Evolutionary conservation across 192 early-diverging fungal genomes (phyloP).

Genomic region (Backusella westeae): DNA sequence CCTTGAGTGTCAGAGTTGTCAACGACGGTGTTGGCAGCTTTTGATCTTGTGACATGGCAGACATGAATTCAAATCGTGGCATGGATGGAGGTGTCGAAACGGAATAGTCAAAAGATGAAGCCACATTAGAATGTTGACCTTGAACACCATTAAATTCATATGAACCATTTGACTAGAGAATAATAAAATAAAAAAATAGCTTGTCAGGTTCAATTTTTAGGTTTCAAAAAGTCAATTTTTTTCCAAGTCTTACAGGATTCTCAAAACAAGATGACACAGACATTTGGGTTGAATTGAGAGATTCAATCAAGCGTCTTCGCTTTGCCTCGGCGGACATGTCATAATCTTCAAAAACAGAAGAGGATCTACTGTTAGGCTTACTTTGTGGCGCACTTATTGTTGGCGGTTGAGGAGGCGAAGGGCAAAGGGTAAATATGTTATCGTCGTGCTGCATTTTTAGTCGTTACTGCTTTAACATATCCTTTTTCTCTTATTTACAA

Average conservation of each 20-base stretch:
- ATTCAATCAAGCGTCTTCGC: not conserved
- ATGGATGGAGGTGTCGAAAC: not conserved
- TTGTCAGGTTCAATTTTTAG: not conserved
- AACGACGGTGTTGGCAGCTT: not conserved
- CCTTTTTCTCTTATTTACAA: not conserved
- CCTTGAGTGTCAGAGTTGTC: not conserved
- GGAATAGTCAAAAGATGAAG: not conserved
- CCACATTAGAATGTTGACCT: not conserved
- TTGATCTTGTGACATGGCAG: not conserved
- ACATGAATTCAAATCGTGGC: not conserved
- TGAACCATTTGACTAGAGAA: not conserved
- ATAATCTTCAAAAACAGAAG: not conserved
- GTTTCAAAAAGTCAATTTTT: not conserved
- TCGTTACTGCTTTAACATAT: not conserved
- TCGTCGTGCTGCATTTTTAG: conserved; percentile 1
- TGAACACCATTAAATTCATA: not conserved
- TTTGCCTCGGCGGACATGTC: not conserved
- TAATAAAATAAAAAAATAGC: not conserved
- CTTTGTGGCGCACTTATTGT: not conserved
- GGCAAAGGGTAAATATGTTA: not conserved
- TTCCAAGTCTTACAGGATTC: not conserved
- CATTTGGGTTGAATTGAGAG: not conserved
- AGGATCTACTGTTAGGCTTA: not conserved
- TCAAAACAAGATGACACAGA: conserved; percentile 1
- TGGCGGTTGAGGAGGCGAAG: not conserved